phyloP scores from a whole-genome alignment of 805 yeast genomes.

The Lachancea lanzarotensis region DNA sequence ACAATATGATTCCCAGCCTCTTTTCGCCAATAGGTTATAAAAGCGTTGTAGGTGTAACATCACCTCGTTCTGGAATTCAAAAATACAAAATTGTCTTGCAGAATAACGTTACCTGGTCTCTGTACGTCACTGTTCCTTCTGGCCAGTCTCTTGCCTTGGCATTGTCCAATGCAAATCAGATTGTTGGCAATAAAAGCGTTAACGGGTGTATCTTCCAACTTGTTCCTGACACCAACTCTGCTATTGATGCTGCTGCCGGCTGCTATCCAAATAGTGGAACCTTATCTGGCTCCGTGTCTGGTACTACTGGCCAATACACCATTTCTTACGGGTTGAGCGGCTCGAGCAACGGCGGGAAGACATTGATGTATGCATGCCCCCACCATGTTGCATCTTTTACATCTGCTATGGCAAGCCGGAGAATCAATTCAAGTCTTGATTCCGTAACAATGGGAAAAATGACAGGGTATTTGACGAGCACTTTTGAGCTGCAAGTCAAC shows the following conservation, averaged over 20 bases:
- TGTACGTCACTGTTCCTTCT: conserved; percentile 49
- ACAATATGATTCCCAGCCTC: conserved; percentile 46
- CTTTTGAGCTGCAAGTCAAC: conserved; percentile 37
- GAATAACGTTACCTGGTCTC: conserved; percentile 57
- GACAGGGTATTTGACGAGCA: conserved; percentile 39
- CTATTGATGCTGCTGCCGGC: conserved; percentile 59
- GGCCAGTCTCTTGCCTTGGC: conserved; percentile 29
- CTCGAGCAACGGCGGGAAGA: conserved; percentile 36
- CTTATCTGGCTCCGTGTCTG: conserved; percentile 38
- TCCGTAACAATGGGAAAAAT: conserved; percentile 47
- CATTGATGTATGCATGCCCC: conserved; percentile 58
- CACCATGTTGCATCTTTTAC: conserved; percentile 51
- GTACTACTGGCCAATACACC: conserved; percentile 36
- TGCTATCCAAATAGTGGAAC: conserved; percentile 46
- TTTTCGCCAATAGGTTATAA: conserved; percentile 63
- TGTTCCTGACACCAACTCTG: conserved; percentile 41
- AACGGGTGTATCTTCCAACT: conserved; percentile 54
- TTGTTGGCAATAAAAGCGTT: conserved; percentile 15
- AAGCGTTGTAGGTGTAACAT: conserved; percentile 36
- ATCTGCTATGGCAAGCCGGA: conserved; percentile 19
- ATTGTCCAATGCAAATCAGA: conserved; percentile 15
- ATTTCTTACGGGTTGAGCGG: conserved; percentile 43
- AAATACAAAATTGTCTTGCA: conserved; percentile 52
- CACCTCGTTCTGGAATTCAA: conserved; percentile 36
- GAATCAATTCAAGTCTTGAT: conserved; percentile 29